These are phyloP conservation scores for Candida pseudoglaebosa DNA, from an alignment of 805 yeast genomes.

Conservation along the genomic window DNA sequence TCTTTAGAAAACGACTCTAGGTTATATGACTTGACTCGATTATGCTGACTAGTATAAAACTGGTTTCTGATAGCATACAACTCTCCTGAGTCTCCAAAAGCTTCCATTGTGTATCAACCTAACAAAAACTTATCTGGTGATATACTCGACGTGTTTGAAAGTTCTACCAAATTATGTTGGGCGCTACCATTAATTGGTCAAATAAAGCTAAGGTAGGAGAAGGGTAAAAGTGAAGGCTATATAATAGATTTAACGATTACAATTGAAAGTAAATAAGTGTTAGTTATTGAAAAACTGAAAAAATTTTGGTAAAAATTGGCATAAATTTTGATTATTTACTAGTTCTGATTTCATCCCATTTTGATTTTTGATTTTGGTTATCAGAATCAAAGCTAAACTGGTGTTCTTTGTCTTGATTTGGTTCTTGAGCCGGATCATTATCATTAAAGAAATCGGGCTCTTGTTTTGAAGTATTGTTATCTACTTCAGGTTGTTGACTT, in stretches of 20 bases:
- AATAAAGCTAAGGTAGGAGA: background rate
- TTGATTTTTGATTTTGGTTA: background rate
- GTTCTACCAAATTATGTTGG: background rate
- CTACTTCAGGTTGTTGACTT: background rate
- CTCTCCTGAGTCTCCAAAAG: slow-evolving; percentile 44
- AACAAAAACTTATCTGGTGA: background rate
- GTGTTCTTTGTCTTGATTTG: too few species aligned
- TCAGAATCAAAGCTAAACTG: background rate
- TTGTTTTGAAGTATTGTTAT: background rate
- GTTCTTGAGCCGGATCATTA: too few species aligned
- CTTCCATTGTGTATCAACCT: slow-evolving; percentile 24
- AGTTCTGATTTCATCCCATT: slow-evolving; percentile 4
- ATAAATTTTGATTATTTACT: background rate
- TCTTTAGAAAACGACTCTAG: slow-evolving; percentile 36
- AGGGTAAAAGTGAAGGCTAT: background rate
- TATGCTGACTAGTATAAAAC: slow-evolving; percentile 57
- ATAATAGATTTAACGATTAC: background rate
- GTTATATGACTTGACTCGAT: slow-evolving; percentile 37
- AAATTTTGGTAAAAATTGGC: background rate
- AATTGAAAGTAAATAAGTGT: too few species aligned
- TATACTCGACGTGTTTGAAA: slow-evolving; percentile 7
- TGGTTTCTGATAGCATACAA: slow-evolving; percentile 53
- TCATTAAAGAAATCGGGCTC: slow-evolving; percentile 1
- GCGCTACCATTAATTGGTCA: background rate
- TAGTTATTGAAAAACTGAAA: background rate